A percentile compares a stretch with the other conserved stretches of the same genome.
Evolutionary conservation across 164 flowering plant species (phyloP).

Genomic region (Euptelea pleiosperma): DNA sequence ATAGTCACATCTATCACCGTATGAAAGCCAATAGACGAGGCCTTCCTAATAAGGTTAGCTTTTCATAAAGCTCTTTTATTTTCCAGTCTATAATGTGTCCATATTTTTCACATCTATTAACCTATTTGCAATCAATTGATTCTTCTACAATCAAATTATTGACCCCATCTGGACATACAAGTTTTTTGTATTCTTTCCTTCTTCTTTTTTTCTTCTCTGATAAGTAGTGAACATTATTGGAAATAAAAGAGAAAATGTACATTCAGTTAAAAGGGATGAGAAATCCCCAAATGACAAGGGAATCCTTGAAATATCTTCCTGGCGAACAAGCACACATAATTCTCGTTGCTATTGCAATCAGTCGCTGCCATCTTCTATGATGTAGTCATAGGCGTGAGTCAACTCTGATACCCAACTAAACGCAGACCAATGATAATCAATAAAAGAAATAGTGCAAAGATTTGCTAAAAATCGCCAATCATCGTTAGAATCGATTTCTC

Average conservation of each 20-base stretch:
- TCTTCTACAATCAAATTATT: neutral
- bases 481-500: too few relatives aligned
- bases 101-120: too few relatives aligned
- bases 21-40: conserved; percentile 25
- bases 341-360: neutral
- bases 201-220: neutral
- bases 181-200: neutral
- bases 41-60: conserved; percentile 21
- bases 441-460: too few relatives aligned
- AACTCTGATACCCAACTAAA: too few relatives aligned
- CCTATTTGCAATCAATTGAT: too few relatives aligned
- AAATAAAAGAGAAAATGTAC: neutral
- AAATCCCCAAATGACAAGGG: neutral
- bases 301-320: neutral
- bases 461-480: too few relatives aligned
- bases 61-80: neutral
- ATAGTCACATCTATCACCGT: conserved; percentile 48
- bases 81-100: too few relatives aligned
- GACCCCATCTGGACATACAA: neutral
- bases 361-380: too few relatives aligned
- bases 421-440: too few relatives aligned
- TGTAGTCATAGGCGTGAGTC: too few relatives aligned
- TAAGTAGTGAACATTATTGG: neutral
- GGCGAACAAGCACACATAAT: too few relatives aligned
- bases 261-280: neutral